Base-by-base conservation (phyloP, 768 basidiomycete species). In the Termitomyces sp. region DNA sequence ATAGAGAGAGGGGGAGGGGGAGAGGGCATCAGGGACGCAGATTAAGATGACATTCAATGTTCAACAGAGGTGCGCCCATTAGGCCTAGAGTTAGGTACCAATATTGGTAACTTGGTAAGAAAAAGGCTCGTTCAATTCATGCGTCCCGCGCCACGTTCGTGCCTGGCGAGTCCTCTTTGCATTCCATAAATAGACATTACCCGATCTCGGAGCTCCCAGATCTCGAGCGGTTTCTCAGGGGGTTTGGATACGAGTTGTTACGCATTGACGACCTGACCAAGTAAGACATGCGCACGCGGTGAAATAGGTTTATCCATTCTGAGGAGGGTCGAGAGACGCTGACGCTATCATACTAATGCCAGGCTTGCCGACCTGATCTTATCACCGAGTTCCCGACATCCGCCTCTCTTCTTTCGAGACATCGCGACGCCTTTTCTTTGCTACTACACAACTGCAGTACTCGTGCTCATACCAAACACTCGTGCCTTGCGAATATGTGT, bases 391-490 rank as follows among this genome's bases (percentile, higher is more conserved):
- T 64, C 64, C 48, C 71, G 77, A 48, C 64, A 66, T 31, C 70
- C 79, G 6, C 50, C 66, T 47, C 68, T 70, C 28, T 74, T 73
- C 61, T 62, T 64, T 31, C 70, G 70, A 10, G 67, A 73, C 49
- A 57, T 82, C 33, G 26, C 78, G 15, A 80, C 79, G 1, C 66
- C 75, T 15, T 21, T 80, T 1, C 54, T 78, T 23, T 70, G 70
- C 56, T 82, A 79, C 66, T 82, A 80, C 70, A 67, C 63, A 11
- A 78, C 79, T 53, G 83, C 83, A 12, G 65, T 82, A 35, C 73
- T 86, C 49, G 79, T 84, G 7, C 70, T 81, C 40, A 64, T 77
- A 14, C 78, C 78, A 0, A 67, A 67, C 33, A 82, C 83, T 1
- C 67, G 69, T 45, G 47, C 68, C 3, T 65, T 78, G 55, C 78